A percentile compares a stretch with the other conserved stretches of the same genome.
phyloP scores from a whole-genome alignment of 805 yeast species.

The Groenewaldozyma tartarivorans region DNA sequence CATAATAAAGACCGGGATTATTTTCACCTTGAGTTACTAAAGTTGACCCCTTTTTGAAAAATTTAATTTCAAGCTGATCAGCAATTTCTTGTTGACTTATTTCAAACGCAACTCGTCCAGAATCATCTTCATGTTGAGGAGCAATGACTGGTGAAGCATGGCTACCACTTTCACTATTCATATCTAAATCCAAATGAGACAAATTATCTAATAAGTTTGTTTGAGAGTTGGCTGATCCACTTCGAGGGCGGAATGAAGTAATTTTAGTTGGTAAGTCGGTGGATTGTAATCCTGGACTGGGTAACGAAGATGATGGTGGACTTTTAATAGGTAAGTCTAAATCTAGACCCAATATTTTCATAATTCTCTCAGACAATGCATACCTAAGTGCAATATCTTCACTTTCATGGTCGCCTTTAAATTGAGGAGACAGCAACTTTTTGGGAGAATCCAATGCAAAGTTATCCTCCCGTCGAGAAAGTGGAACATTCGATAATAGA shows the following conservation, averaged over 20 bases:
- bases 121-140: conserved; percentile 1
- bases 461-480: conserved; percentile 15
- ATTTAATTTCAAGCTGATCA: conserved; percentile 45
- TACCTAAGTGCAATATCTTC: conserved; percentile 56
- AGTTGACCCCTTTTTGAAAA: conserved; percentile 41
- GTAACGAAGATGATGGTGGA: conserved; percentile 11
- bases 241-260: background rate
- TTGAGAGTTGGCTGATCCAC: background rate
- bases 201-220: conserved; percentile 3
- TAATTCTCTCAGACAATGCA: conserved; percentile 64
- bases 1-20: conserved; percentile 68
- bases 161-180: conserved; percentile 6
- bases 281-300: conserved; percentile 13
- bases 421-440: conserved; percentile 12
- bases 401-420: conserved; percentile 57
- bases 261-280: background rate
- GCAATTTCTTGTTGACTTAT: conserved; percentile 14
- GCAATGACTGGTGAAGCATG: conserved; percentile 2
- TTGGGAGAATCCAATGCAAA: conserved; percentile 2
- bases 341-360: conserved; percentile 57
- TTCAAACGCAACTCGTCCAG: conserved; percentile 6
- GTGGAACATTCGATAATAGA: conserved; percentile 69
- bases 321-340: conserved; percentile 18
- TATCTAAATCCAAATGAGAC: conserved; percentile 2
- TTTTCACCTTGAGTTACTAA: conserved; percentile 56